These are phyloP conservation scores for Seiridium cupressi DNA, from an alignment of 2,329 filamentous ascomycete genomes.

Conservation along the genomic window DNA sequence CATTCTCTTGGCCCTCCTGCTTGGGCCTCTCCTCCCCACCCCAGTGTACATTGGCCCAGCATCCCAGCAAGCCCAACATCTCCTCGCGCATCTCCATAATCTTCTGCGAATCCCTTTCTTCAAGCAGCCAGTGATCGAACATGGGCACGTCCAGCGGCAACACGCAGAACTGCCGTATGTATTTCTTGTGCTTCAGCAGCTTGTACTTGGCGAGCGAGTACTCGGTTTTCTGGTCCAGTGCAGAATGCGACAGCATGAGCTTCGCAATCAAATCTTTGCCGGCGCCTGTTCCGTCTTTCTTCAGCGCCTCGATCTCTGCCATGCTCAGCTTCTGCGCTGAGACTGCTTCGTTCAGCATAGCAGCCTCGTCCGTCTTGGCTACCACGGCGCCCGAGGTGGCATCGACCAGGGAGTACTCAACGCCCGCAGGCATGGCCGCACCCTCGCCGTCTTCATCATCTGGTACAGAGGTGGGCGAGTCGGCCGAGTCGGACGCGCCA, in stretches of 20 bases:
- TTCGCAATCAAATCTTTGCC: slow-evolving; percentile 92
- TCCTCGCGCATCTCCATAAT: slow-evolving; percentile 88
- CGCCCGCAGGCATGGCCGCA: slow-evolving; percentile 40
- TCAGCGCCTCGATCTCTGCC: slow-evolving; percentile 72
- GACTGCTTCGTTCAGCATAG: slow-evolving; percentile 56
- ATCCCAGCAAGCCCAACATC: slow-evolving; percentile 74
- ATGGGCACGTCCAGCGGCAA: slow-evolving; percentile 78
- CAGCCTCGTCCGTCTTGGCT: slow-evolving; percentile 55
- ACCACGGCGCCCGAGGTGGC: slow-evolving; percentile 46
- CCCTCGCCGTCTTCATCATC: slow-evolving; percentile 28
- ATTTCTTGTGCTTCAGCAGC: slow-evolving; percentile 90
- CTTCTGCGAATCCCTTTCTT: slow-evolving; percentile 76
- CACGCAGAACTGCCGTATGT: slow-evolving; percentile 82
- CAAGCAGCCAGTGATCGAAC: slow-evolving; percentile 73
- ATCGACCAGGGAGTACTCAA: slow-evolving; percentile 45
- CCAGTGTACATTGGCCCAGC: slow-evolving; percentile 88
- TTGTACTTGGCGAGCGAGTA: slow-evolving; percentile 97
- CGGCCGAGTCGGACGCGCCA: slow-evolving; percentile 24
- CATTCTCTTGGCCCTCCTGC: slow-evolving; percentile 11
- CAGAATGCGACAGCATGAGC: slow-evolving; percentile 84
- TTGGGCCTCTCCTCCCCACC: slow-evolving; percentile 39
- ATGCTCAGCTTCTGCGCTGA: slow-evolving; percentile 70
- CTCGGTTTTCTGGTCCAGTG: slow-evolving; percentile 88
- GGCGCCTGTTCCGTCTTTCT: slow-evolving; percentile 70
- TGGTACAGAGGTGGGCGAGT: slow-evolving; percentile 35